Conservation (phyloP, 345 rosid genomes). For the Physaria fendleri region DNA sequence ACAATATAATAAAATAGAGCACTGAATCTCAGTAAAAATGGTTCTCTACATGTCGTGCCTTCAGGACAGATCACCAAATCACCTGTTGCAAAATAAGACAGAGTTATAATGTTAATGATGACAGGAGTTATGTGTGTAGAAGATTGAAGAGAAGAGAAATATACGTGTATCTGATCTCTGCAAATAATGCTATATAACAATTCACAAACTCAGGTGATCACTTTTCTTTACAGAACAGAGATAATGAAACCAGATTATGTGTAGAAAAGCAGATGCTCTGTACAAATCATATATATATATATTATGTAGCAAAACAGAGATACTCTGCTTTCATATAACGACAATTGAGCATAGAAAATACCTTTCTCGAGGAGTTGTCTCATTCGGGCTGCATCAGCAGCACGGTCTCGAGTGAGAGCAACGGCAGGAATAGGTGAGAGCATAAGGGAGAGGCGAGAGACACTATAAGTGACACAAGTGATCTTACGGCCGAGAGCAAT, state of each 20-base stretch:
- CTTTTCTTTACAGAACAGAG: background rate
- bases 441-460: conserved; percentile 75
- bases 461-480: conserved; percentile 91
- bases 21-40: conserved; percentile 72
- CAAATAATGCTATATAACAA: background rate
- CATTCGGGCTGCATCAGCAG: conserved; percentile 80
- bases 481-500: conserved; percentile 95
- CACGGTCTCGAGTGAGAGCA: conserved; percentile 89
- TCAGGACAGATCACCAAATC: conserved; percentile 96
- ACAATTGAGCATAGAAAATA: background rate
- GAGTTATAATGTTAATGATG: background rate
- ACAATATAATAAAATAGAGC: conserved; percentile 43
- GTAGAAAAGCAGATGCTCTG: background rate
- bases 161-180: background rate
- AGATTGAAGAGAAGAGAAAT: background rate
- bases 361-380: conserved; percentile 49
- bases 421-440: conserved; percentile 93
- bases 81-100: conserved; percentile 34
- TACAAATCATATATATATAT: too few species aligned
- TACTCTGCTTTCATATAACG: background rate
- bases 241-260: background rate
- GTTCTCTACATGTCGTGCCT: conserved; percentile 94
- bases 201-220: background rate
- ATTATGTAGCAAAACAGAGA: background rate
- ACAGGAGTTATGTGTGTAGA: background rate